Evolutionary conservation across 177 flowering plant species (phyloP).

Genomic region (Tripterygium wilfordii): DNA sequence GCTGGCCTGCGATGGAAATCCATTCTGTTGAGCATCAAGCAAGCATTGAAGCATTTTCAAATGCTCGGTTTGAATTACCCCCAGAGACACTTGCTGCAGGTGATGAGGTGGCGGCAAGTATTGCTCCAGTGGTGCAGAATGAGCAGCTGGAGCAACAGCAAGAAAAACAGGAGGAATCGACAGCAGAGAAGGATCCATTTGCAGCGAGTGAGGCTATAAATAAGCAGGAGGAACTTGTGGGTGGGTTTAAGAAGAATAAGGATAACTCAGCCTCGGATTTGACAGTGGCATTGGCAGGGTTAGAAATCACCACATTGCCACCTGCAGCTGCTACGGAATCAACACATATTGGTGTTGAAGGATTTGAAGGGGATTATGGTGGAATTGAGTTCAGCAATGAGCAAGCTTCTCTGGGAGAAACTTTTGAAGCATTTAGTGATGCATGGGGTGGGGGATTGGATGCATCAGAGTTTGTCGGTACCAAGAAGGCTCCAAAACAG

Average conservation of each 20-base stretch:
- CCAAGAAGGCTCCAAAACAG: constrained; percentile 43
- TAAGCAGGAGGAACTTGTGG: constrained; percentile 64
- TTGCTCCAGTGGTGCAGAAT: constrained; percentile 24
- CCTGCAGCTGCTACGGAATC: constrained; percentile 88
- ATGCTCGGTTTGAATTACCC: constrained; percentile 65
- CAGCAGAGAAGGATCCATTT: constrained; percentile 74
- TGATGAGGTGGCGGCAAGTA: constrained; percentile 58
- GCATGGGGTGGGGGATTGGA: constrained; percentile 99
- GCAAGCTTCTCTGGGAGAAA: constrained; percentile 64
- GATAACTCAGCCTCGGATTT: constrained; percentile 49
- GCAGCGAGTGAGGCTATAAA: constrained; percentile 84
- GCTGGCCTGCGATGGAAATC: constrained; percentile 54
- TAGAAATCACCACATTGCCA: constrained; percentile 81
- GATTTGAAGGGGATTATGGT: constrained; percentile 96
- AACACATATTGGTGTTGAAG: constrained; percentile 76
- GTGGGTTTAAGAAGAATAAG: constrained; percentile 83
- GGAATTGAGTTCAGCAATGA: constrained; percentile 82
- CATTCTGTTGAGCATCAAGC: constrained; percentile 52
- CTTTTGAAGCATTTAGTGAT: constrained; percentile 82
- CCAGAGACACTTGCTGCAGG: constrained; percentile 78
- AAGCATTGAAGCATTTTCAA: constrained; percentile 54
- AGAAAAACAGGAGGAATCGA: constrained; percentile 32
- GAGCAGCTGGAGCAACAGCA: constrained; percentile 30
- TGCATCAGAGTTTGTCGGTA: constrained; percentile 83
- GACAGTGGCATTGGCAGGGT: constrained; percentile 63